Percentiles rank a stretch among this genome's conserved stretches.
Conservation (phyloP, 495 filamentous ascomycete genomes). For the Cercophora sp. region DNA sequence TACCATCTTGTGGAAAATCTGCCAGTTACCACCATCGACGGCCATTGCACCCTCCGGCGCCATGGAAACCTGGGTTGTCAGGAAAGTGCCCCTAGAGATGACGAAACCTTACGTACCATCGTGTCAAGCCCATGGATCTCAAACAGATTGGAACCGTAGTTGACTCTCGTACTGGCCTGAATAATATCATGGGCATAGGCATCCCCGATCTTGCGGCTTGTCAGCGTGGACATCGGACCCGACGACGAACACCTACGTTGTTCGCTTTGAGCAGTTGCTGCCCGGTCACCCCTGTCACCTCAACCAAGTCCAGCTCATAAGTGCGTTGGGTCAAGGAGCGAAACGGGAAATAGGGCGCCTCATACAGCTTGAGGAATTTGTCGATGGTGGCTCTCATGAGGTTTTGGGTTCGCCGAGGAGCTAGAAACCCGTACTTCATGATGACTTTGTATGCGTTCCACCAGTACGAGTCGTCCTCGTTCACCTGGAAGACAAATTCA, state of each 20-base stretch:
- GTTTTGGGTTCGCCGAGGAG: constrained; percentile 67
- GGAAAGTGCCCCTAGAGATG: not conserved
- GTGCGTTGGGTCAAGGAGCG: constrained; percentile 63
- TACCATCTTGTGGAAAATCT: constrained; percentile 83
- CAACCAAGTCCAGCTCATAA: constrained; percentile 59
- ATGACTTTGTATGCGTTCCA: constrained; percentile 76
- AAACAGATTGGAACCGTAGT: constrained; percentile 86
- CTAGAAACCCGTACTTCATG: constrained; percentile 74
- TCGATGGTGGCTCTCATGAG: constrained; percentile 68
- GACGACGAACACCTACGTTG: constrained; percentile 31
- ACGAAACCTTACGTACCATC: constrained; percentile 61
- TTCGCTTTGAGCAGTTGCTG: constrained; percentile 65
- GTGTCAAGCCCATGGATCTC: constrained; percentile 85
- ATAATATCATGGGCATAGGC: constrained; percentile 78
- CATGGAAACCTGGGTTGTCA: constrained; percentile 52
- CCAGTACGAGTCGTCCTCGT: constrained; percentile 54
- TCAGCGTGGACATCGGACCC: not conserved
- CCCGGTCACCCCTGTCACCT: constrained; percentile 66
- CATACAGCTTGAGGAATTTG: constrained; percentile 78
- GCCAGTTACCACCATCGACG: constrained; percentile 88
- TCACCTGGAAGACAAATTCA: constrained; percentile 61
- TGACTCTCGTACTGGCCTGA: constrained; percentile 89
- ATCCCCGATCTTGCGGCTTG: constrained; percentile 48
- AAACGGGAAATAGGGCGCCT: constrained; percentile 80
- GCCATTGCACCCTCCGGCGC: constrained; percentile 78